Evolutionary conservation across 1,139 yeast genomes (phyloP), one percentile per base, ranked within the genome.

Genomic region (Eremothecium coryli): DNA sequence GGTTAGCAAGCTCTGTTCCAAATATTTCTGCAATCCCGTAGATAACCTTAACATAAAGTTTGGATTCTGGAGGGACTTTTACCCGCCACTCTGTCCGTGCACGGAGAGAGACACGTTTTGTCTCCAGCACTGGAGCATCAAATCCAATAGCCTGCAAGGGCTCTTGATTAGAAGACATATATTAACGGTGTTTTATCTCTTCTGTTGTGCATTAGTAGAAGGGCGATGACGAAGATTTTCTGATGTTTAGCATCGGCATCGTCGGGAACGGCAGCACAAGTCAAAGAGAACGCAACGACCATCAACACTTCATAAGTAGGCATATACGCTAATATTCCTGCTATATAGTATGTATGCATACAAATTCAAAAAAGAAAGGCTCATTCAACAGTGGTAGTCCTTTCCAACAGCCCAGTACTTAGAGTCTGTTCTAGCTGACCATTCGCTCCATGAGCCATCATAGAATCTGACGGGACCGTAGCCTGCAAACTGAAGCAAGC

Each of bases 391-490:
- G n/a, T n/a, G n/a, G n/a, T n/a, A n/a, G n/a, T n/a, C n/a, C n/a
- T n/a, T n/a, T n/a, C n/a, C n/a, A n/a, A n/a, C n/a, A n/a, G n/a
- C n/a, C n/a, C n/a, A n/a, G n/a, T n/a, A n/a, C 10, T 20, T 10
- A 18, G 58, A 50, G 18, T 52, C 58, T 10, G 60, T 52, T 46
- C 65, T 54, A 32, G 56, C 46, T 7, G 60, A 66, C 56, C 65
- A 65, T 43, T 65, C 69, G 7, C 95, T 82, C 98, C 97, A 90
- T 35, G 93, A 78, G 4, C 98, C 98, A 52, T 90, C 98, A 50
- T 88, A 90, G 5, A 90, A 79, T 35, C 75, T 71, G 13, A 85
- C 66, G 14, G 62, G 52, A 22, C 64, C 58, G 18, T 65, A 50
- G 0, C 76, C 78, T 1, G 80, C 73, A 15, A 71, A 64, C 34